These are phyloP conservation scores for Termitomyces sp. DNA, from an alignment of 768 basidiomycete genomes.

Conservation along the genomic window DNA sequence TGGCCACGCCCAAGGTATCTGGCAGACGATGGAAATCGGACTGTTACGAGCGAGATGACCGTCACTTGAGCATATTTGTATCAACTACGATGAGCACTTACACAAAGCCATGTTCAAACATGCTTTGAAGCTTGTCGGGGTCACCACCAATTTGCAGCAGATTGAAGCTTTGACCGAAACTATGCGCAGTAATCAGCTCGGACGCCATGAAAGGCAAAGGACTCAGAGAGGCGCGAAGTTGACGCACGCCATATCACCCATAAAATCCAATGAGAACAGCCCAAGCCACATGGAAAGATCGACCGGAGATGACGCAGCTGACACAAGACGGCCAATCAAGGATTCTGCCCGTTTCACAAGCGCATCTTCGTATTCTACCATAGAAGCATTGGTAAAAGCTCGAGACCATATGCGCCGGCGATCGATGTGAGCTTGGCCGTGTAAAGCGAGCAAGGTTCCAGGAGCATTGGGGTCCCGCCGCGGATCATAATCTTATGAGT, in stretches of 20 bases:
- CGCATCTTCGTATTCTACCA: constrained; percentile 37
- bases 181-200: neutral
- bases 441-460: constrained; percentile 12
- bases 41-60: neutral
- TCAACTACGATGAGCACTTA: constrained; percentile 2
- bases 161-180: constrained; percentile 33
- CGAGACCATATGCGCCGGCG: constrained; percentile 41
- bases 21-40: constrained; percentile 14
- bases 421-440: constrained; percentile 18
- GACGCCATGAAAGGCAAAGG: too few relatives aligned
- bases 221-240: constrained; percentile 1
- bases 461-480: constrained; percentile 16
- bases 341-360: constrained; percentile 26
- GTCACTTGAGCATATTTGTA: neutral
- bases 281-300: constrained; percentile 32
- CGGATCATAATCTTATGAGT: constrained; percentile 13
- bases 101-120: constrained; percentile 17
- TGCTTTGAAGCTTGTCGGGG: constrained; percentile 14
- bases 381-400: constrained; percentile 32
- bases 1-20: constrained; percentile 22
- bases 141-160: constrained; percentile 35
- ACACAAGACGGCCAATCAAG: constrained; percentile 25
- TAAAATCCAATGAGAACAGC: constrained; percentile 37
- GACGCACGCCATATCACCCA: constrained; percentile 38
- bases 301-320: constrained; percentile 8